A percentile compares a stretch with the other conserved stretches of the same genome.
These are phyloP conservation scores for Leccinum fallax DNA, from an alignment of 1,284 basidiomycete species.

Conservation along the genomic window DNA sequence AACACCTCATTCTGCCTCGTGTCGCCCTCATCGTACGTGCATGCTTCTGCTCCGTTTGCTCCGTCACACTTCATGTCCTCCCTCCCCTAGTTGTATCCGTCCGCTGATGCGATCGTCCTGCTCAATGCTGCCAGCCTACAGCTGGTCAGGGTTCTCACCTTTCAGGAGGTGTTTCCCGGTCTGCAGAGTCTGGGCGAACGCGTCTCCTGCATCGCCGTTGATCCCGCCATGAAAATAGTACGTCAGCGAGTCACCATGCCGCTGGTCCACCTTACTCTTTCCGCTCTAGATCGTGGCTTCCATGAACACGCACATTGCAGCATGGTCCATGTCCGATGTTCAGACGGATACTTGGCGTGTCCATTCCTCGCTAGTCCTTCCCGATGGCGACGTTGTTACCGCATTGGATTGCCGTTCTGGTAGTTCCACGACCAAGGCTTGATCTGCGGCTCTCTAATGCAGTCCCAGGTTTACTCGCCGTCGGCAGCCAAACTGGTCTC, in stretches of 20 bases:
- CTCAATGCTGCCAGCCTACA: constrained; percentile 64
- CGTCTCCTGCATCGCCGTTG: constrained; percentile 67
- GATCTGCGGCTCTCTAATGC: constrained; percentile 8
- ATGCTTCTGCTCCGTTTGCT: neutral
- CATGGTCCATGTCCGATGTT: constrained; percentile 71
- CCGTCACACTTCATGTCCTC: neutral
- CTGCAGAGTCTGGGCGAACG: constrained; percentile 44
- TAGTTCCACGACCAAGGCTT: constrained; percentile 31
- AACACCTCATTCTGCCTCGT: constrained; percentile 56
- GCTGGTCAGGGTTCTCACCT: constrained; percentile 67
- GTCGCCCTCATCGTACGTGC: constrained; percentile 59
- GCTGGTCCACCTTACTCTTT: neutral
- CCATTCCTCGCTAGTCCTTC: constrained; percentile 73
- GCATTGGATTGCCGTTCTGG: constrained; percentile 73
- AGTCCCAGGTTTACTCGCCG: constrained; percentile 65
- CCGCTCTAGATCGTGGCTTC: constrained; percentile 66
- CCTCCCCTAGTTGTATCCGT: constrained; percentile 62
- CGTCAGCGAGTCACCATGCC: constrained; percentile 33
- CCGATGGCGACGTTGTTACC: constrained; percentile 54
- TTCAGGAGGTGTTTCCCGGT: constrained; percentile 76
- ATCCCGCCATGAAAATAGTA: constrained; percentile 77
- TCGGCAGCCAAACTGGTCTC: constrained; percentile 59
- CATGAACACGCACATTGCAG: constrained; percentile 63
- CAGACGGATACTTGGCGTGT: constrained; percentile 68
- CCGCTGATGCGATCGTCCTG: constrained; percentile 66